A percentile compares a stretch with the other conserved stretches of the same genome.
phyloP scores from a whole-genome alignment of 495 filamentous ascomycete genomes.

The Lasiosphaeriaceae sp. region DNA sequence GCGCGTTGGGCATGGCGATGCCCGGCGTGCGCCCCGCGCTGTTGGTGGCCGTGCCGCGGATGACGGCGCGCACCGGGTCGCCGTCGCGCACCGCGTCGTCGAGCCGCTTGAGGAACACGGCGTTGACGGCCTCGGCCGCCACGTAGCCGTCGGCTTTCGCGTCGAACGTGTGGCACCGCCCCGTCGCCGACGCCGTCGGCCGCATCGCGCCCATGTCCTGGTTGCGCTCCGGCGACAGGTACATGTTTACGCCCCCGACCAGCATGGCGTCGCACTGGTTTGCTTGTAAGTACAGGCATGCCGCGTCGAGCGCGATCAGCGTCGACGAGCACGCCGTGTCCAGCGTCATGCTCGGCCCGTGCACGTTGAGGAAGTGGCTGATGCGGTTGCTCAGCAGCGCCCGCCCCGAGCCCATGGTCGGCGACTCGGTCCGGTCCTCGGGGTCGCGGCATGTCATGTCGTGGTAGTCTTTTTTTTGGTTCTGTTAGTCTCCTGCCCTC shows the following conservation, averaged over 20 bases:
- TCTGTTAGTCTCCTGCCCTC: too few species aligned
- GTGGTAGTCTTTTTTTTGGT: slow-evolving; percentile 10
- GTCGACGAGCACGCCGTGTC: slow-evolving; percentile 55
- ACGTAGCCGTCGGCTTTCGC: slow-evolving; percentile 57
- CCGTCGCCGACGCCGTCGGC: too few species aligned
- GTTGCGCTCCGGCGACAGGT: too few species aligned
- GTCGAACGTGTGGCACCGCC: slow-evolving; percentile 60
- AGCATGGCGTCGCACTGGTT: slow-evolving; percentile 45
- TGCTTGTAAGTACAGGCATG: too few species aligned
- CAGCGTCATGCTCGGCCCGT: slow-evolving; percentile 37
- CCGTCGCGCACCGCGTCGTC: slow-evolving; percentile 43
- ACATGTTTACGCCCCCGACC: too few species aligned
- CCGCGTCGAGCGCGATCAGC: slow-evolving; percentile 48
- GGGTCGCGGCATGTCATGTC: slow-evolving; percentile 26
- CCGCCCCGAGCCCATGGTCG: slow-evolving; percentile 47
- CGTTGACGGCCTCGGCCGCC: slow-evolving; percentile 55
- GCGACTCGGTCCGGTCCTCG: slow-evolving; percentile 21
- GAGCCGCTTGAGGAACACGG: slow-evolving; percentile 52
- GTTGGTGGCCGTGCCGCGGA: slow-evolving; percentile 52
- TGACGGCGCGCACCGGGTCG: slow-evolving; percentile 57
- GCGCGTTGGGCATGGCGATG: slow-evolving; percentile 51
- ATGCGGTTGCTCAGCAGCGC: slow-evolving; percentile 42
- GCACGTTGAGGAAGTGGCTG: slow-evolving; percentile 44
- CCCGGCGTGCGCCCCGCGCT: slow-evolving; percentile 48
- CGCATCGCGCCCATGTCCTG: too few species aligned